A percentile compares a stretch with the other conserved stretches of the same genome.
Conservation (phyloP, 2,329 filamentous ascomycete genomes). For the Penicillium paneum region DNA sequence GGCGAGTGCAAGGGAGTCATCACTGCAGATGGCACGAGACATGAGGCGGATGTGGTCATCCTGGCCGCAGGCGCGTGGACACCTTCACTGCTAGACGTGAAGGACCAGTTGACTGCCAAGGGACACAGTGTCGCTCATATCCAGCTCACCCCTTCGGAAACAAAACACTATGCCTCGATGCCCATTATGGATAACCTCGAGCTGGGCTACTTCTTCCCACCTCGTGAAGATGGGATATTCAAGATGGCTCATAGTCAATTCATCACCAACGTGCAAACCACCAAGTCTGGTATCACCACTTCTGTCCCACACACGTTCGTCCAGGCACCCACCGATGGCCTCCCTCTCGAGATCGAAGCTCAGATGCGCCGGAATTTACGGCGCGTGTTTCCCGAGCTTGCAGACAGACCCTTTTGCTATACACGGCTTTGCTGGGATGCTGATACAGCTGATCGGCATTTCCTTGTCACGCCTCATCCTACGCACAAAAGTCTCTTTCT, state of each 20-base stretch:
- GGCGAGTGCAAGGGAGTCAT: constrained; percentile 10
- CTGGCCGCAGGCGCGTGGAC: constrained; percentile 19
- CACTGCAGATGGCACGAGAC: constrained; percentile 12
- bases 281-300: constrained; percentile 2
- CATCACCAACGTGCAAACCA: constrained; percentile 8
- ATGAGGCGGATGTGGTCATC: constrained; percentile 17
- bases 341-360: constrained; percentile 11
- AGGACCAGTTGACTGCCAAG: constrained; percentile 18
- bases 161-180: constrained; percentile 10
- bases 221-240: constrained; percentile 9
- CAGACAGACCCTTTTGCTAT: constrained; percentile 11
- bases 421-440: constrained; percentile 14
- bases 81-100: constrained; percentile 12
- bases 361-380: constrained; percentile 7
- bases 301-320: constrained; percentile 10
- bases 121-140: constrained; percentile 19
- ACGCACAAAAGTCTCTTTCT: neutral
- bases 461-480: constrained; percentile 12
- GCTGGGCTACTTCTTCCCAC: constrained; percentile 14
- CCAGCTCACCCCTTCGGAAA: constrained; percentile 15
- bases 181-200: constrained; percentile 21
- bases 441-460: constrained; percentile 11
- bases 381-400: constrained; percentile 10
- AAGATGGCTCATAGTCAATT: constrained; percentile 14
- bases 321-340: constrained; percentile 8